A percentile compares a stretch with the other conserved stretches of the same genome.
Conservation (phyloP, 1,139 yeast genomes). For the Blastobotrys petasosporus region DNA sequence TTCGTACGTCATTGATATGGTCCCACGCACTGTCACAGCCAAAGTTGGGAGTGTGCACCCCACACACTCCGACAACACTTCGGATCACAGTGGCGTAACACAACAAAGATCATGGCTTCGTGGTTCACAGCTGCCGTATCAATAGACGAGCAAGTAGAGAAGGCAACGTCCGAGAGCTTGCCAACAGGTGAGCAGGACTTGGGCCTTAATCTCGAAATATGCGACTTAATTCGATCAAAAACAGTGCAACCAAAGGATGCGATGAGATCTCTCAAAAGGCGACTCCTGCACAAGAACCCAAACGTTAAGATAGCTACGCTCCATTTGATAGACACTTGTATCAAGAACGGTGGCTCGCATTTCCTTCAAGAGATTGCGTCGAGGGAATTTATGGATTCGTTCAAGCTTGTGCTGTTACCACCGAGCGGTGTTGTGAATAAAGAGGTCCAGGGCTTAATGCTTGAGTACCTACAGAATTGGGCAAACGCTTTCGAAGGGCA, state of each 20-base stretch:
- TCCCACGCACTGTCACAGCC: too few relatives aligned
- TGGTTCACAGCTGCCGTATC: slow-evolving; percentile 55
- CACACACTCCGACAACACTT: too few relatives aligned
- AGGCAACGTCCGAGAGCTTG: slow-evolving; percentile 82
- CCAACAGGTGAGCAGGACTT: slow-evolving; percentile 91
- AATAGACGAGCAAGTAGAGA: slow-evolving; percentile 59
- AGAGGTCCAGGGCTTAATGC: slow-evolving; percentile 54
- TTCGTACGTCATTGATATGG: too few relatives aligned
- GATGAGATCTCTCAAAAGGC: slow-evolving; percentile 72
- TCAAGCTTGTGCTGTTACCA: slow-evolving; percentile 34
- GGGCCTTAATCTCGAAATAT: slow-evolving; percentile 73
- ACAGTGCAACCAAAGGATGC: slow-evolving; percentile 78
- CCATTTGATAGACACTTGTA: slow-evolving; percentile 75
- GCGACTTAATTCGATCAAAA: slow-evolving; percentile 82
- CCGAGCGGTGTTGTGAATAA: slow-evolving; percentile 37
- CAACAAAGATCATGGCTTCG: slow-evolving; percentile 28
- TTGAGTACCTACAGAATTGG: slow-evolving; percentile 72
- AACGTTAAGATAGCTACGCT: slow-evolving; percentile 70
- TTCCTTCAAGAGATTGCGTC: slow-evolving; percentile 74
- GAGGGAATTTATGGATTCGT: slow-evolving; percentile 76
- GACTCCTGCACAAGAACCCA: slow-evolving; percentile 63
- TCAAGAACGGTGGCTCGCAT: slow-evolving; percentile 89
- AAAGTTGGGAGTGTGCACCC: too few relatives aligned
- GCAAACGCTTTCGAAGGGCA: slow-evolving; percentile 65
- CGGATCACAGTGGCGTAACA: too few relatives aligned